Base-by-base conservation (phyloP, 805 yeast species). In the Jamesozyma gamospora region DNA sequence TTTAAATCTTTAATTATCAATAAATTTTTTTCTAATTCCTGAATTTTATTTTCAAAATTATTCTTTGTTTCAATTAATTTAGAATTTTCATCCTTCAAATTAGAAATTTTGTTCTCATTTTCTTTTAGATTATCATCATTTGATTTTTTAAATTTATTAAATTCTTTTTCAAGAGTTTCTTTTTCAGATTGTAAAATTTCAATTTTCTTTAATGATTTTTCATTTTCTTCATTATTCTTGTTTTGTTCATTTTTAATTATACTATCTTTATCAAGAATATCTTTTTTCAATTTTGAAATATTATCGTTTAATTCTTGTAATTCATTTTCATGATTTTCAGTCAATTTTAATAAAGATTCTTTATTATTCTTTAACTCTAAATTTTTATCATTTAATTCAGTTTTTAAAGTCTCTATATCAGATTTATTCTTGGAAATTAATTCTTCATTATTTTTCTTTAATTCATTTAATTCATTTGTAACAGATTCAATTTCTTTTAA, bases 401-500 rank as follows among this genome's bases (percentile, higher is more conserved):
- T 13, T 34, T 24, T 14, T 14, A 36, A 25, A 12, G 24, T 13
- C 12, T 34, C 27, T 14, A 34, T 39, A 16, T 25, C 35, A 11
- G 35, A 39, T 8, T 25, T 26, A 28, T 34, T 28, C 10, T 26
- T 16, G 13, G 16, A 27, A 10, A 28, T 7, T 14, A 21, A 10
- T 3, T 12, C n/a, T 13, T 5, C 9, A 12, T 32, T 35, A 8
- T 28, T 34, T n/a, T 8, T 16, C 16, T 21, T 36, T 6, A 32
- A 4, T 1, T 6, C n/a, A 21, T 40, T 37, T 9, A 40, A 15
- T 8, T 40, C 21, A 14, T 34, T 16, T 8, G 38, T 21, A 28
- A 50, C 7, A n/a, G 24, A 46, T 11, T 53, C 39, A 11, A 47
- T 45, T 15, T 45, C 37, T 14, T 51, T 38, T 17, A 46, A 48